phyloP scores from a whole-genome alignment of 805 yeast species.

The Candida awuae region DNA sequence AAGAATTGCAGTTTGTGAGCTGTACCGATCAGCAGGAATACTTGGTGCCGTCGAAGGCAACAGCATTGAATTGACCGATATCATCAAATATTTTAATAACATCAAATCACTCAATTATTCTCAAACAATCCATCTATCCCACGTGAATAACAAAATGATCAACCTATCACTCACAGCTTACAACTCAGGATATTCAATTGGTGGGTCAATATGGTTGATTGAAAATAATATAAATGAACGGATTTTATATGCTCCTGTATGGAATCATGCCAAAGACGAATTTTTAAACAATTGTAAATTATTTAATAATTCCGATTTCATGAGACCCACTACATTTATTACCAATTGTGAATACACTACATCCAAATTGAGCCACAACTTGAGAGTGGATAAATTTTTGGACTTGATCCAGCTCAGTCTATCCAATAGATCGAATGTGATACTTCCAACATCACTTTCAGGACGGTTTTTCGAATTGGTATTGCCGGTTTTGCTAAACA shows the following conservation, averaged over 20 bases:
- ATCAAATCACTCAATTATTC: constrained; percentile 66
- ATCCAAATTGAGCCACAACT: constrained; percentile 51
- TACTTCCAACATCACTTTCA: constrained; percentile 75
- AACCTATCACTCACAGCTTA: constrained; percentile 68
- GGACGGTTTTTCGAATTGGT: constrained; percentile 77
- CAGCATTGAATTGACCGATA: constrained; percentile 55
- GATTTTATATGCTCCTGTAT: constrained; percentile 79
- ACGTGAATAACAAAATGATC: constrained; percentile 42
- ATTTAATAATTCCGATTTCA: constrained; percentile 45
- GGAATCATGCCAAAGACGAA: constrained; percentile 91
- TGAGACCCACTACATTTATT: constrained; percentile 76
- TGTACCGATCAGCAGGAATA: constrained; percentile 63
- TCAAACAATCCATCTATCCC: constrained; percentile 47
- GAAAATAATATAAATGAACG: constrained; percentile 61
- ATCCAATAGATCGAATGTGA: constrained; percentile 68
- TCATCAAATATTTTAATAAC: constrained; percentile 73
- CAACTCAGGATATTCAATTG: constrained; percentile 87
- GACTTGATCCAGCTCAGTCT: constrained; percentile 57
- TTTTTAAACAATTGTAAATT: constrained; percentile 64
- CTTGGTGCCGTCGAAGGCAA: constrained; percentile 63
- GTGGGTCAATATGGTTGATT: constrained; percentile 87
- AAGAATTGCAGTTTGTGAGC: constrained; percentile 74
- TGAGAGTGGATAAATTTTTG: constrained; percentile 55
- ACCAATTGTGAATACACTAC: constrained; percentile 61
- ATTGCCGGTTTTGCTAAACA: constrained; percentile 44